Conservation (phyloP, 2,329 filamentous ascomycete genomes). For the Neonectria coccinea region DNA sequence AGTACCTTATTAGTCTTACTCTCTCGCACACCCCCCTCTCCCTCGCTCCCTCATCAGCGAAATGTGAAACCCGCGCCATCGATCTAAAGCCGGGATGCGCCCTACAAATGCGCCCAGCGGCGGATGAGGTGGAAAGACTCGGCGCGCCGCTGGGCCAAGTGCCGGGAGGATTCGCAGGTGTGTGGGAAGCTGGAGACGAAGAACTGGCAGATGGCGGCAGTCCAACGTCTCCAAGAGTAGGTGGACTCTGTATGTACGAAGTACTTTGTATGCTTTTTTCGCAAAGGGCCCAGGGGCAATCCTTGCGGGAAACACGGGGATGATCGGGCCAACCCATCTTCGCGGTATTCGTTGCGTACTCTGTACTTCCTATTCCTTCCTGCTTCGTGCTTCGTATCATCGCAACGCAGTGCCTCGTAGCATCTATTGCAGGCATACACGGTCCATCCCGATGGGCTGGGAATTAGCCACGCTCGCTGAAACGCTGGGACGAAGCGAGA, state of each 20-base stretch:
- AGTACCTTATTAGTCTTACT: too few relatives aligned
- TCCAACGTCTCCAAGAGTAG: background rate
- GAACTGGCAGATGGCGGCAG: conserved; percentile 1
- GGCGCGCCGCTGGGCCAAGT: conserved; percentile 34
- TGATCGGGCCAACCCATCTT: too few relatives aligned
- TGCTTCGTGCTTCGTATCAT: background rate
- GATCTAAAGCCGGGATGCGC: conserved; percentile 38
- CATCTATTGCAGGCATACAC: background rate
- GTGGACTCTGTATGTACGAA: too few relatives aligned
- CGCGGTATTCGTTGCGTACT: background rate
- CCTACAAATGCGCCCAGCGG: conserved; percentile 26
- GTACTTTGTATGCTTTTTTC: conserved; percentile 1
- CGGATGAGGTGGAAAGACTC: conserved; percentile 25
- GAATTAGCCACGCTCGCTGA: conserved; percentile 21
- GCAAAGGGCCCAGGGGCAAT: conserved; percentile 1
- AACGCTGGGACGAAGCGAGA: conserved; percentile 3
- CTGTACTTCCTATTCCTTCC: background rate
- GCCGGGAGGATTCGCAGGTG: conserved; percentile 22
- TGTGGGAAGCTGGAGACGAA: background rate
- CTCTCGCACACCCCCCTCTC: conserved; percentile 23
- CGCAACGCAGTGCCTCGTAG: conserved; percentile 15
- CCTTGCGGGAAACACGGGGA: conserved; percentile 5
- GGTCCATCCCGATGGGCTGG: conserved; percentile 22
- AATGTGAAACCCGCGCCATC: conserved; percentile 35
- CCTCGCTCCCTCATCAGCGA: conserved; percentile 1